A percentile compares a stretch with the other conserved stretches of the same genome.
Conservation (phyloP, 2,329 filamentous ascomycete species). For the Dactylellina leptospora region DNA sequence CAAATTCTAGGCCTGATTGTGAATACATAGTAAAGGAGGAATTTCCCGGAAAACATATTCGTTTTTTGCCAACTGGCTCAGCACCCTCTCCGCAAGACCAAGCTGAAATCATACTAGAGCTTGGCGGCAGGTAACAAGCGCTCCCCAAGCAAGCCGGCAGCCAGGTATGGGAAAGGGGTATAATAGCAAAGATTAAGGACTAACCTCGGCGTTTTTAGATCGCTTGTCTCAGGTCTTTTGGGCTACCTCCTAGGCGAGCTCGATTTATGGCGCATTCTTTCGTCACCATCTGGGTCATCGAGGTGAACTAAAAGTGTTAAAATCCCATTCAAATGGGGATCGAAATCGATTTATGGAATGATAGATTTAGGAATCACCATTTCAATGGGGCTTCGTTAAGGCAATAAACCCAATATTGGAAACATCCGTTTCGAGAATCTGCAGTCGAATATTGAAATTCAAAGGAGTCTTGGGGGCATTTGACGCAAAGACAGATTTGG, state of each 20-base stretch:
- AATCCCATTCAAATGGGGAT: slow-evolving; percentile 25
- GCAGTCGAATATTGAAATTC: slow-evolving; percentile 19
- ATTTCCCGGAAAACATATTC: too few relatives aligned
- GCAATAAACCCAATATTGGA: slow-evolving; percentile 8
- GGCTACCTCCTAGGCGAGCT: not conserved
- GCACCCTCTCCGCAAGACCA: too few relatives aligned
- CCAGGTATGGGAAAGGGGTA: slow-evolving; percentile 19
- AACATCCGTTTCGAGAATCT: slow-evolving; percentile 25
- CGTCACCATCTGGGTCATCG: not conserved
- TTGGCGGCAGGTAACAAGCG: slow-evolving; percentile 62
- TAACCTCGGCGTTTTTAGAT: slow-evolving; percentile 29
- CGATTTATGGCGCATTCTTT: slow-evolving; percentile 23
- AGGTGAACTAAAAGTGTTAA: slow-evolving; percentile 4
- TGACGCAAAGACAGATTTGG: not conserved
- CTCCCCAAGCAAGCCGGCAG: slow-evolving; percentile 41
- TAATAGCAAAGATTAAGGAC: slow-evolving; percentile 21
- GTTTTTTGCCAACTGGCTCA: too few relatives aligned
- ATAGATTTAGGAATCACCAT: not conserved
- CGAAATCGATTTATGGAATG: slow-evolving; percentile 13
- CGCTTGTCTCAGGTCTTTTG: slow-evolving; percentile 20
- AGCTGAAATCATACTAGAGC: not conserved
- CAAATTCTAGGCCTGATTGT: not conserved
- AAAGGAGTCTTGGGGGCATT: not conserved
- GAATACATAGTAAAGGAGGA: too few relatives aligned
- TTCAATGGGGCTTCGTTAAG: slow-evolving; percentile 21